Base-by-base conservation (phyloP, 1,284 basidiomycete species). In the Microbotryomycetes sp. region DNA sequence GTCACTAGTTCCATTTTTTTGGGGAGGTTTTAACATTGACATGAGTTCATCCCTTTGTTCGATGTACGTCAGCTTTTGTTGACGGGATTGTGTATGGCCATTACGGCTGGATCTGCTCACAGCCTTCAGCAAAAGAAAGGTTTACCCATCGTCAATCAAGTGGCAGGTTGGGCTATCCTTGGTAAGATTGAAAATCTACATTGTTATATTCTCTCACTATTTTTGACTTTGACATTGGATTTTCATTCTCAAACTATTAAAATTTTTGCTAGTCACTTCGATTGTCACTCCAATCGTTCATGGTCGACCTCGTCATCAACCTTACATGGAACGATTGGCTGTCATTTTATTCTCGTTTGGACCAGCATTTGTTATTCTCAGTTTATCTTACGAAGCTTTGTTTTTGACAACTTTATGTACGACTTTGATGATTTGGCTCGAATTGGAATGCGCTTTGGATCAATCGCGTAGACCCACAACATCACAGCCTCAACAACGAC, bases 331-430 rank as follows among this genome's bases (percentile, higher is more conserved):
- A 58, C 73, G 76, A 6, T 54, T 77, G 36, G 60, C 70, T 1
- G 65, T 76, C 29, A 55, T 68, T 25, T 50, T 66, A 16, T 61
- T 88, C 54, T 84, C 84, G 1, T 86, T 92, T 67, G 83, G 84
- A 0, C 86, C 86, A 1, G 85, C 84, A 66, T 92, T 92, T 63
- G 80, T 91, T 32, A 80, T 92, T 32, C 80, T 93, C 19, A 89
- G 89, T 1, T 85, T 92, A 70, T 87, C 86, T 62, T 84, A 87
- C 49, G 90, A 93, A 71, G 86, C 86, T 0, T 78, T 92, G 12
- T 93, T 93, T 76, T 91, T 86, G 70, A 78, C 82, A 16, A 79
- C 82, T 16, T 92, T 86, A 72, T 82, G 84, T 0, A 76, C 77
- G 9, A 84, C 83, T 2, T 74, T 92, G 50, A 74, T 82, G 14